A percentile compares a stretch with the other conserved stretches of the same genome.
Conservation (phyloP, 108 stramenopile species). For the Pinguiococcus pyrenoidosus region DNA sequence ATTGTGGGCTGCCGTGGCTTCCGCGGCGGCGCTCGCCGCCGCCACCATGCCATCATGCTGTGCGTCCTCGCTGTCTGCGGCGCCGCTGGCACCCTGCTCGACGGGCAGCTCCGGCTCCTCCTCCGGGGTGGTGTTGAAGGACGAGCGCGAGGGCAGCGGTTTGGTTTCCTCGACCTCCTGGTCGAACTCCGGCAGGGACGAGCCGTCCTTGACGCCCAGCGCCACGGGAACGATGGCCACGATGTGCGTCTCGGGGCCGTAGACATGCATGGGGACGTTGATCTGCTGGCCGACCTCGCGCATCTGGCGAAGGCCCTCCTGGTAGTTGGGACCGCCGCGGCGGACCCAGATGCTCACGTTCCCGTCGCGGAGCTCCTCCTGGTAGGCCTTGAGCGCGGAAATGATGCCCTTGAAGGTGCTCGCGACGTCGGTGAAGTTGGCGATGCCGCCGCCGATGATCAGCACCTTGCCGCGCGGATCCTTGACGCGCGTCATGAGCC, state of each 20-base stretch:
- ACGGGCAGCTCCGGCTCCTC: slow-evolving; percentile 12
- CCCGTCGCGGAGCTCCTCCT: slow-evolving; percentile 50
- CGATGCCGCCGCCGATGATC: slow-evolving; percentile 78
- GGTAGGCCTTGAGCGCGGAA: slow-evolving; percentile 51
- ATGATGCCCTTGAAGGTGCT: slow-evolving; percentile 83
- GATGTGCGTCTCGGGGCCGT: slow-evolving; percentile 74
- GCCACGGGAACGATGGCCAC: slow-evolving; percentile 68
- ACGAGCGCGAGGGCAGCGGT: not conserved
- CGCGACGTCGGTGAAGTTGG: slow-evolving; percentile 82
- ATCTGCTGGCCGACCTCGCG: slow-evolving; percentile 45
- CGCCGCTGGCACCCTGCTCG: slow-evolving; percentile 2
- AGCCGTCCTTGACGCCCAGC: slow-evolving; percentile 45
- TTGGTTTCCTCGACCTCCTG: no score
- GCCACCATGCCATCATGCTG: no score
- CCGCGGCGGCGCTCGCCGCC: no score
- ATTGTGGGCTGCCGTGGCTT: no score
- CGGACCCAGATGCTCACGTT: slow-evolving; percentile 66
- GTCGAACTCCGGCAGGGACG: slow-evolving; percentile 55
- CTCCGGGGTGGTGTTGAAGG: not conserved
- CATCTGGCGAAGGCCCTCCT: slow-evolving; percentile 68
- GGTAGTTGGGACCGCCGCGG: slow-evolving; percentile 75
- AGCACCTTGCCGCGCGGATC: slow-evolving; percentile 48
- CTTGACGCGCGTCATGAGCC: slow-evolving; percentile 56
- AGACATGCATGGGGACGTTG: slow-evolving; percentile 60
- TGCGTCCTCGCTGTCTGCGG: no score